Conservation (phyloP, 306 rosid genomes). For the Malus domestica region DNA sequence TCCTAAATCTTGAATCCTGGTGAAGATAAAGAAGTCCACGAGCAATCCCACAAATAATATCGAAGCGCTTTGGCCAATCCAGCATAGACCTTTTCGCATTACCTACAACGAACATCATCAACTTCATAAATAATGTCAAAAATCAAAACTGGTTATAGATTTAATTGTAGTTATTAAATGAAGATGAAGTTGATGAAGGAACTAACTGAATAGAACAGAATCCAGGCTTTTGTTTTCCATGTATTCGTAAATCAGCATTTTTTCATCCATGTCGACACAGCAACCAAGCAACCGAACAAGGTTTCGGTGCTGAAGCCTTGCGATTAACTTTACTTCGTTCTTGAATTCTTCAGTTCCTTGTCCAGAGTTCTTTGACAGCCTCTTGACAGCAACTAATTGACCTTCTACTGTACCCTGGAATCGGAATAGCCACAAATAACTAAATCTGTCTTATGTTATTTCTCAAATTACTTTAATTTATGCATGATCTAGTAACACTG, state of each 20-base stretch:
- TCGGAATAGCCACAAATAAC: neutral
- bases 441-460: neutral
- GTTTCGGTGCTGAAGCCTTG: slow-evolving; percentile 52
- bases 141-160: too few species aligned
- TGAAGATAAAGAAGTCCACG: slow-evolving; percentile 4
- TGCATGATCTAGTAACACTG: neutral
- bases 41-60: neutral
- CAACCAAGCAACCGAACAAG: slow-evolving; percentile 54
- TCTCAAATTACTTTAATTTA: neutral
- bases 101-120: neutral
- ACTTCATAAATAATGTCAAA: neutral
- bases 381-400: neutral
- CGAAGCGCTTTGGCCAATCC: neutral
- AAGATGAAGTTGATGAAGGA: neutral
- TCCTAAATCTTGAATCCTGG: slow-evolving; percentile 9
- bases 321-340: slow-evolving; percentile 48
- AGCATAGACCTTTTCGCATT: neutral
- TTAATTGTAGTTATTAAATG: neutral
- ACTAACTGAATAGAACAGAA: slow-evolving; percentile 45
- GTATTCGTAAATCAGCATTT: slow-evolving; percentile 19
- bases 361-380: slow-evolving; percentile 3
- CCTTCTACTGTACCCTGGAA: neutral
- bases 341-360: slow-evolving; percentile 36
- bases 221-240: slow-evolving; percentile 45
- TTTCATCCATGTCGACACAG: slow-evolving; percentile 40